Percentiles rank a stretch among this genome's conserved stretches.
phyloP scores from a whole-genome alignment of 2,329 filamentous ascomycete genomes.

The Davidsoniella neocaledoniae region DNA sequence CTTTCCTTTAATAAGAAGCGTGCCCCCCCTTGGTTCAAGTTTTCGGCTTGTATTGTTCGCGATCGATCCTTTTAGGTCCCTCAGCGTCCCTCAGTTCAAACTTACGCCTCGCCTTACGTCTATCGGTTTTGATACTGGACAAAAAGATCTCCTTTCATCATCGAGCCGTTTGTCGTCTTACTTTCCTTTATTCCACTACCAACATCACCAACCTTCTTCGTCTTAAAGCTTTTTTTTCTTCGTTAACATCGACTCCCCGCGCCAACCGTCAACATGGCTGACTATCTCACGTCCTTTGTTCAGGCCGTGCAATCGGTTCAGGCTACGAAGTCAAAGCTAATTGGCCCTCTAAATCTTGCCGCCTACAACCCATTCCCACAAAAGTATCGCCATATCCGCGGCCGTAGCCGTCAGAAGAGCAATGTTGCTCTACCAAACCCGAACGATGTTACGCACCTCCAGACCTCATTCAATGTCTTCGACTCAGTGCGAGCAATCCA shows the following conservation, averaged over 20 bases:
- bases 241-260: neutral
- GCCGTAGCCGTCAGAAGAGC: constrained; percentile 24
- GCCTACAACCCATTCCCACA: constrained; percentile 26
- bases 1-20: constrained; percentile 11
- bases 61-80: constrained; percentile 11
- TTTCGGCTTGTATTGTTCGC: constrained; percentile 5
- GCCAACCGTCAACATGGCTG: constrained; percentile 19
- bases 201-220: neutral
- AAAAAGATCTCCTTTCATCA: neutral
- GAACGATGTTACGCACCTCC: constrained; percentile 54
- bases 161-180: neutral
- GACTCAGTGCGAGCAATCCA: constrained; percentile 63
- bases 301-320: constrained; percentile 12
- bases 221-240: neutral
- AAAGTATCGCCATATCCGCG: constrained; percentile 24
- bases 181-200: neutral
- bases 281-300: constrained; percentile 22
- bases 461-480: constrained; percentile 66
- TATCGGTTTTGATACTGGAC: neutral
- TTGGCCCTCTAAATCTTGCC: constrained; percentile 25
- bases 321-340: constrained; percentile 24
- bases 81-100: constrained; percentile 7
- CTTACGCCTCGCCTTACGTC: constrained; percentile 2
- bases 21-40: constrained; percentile 6
- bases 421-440: constrained; percentile 19